Percentiles rank a stretch among this genome's conserved stretches.
phyloP scores from a whole-genome alignment of 306 rosid genomes.

The Cercis canadensis region DNA sequence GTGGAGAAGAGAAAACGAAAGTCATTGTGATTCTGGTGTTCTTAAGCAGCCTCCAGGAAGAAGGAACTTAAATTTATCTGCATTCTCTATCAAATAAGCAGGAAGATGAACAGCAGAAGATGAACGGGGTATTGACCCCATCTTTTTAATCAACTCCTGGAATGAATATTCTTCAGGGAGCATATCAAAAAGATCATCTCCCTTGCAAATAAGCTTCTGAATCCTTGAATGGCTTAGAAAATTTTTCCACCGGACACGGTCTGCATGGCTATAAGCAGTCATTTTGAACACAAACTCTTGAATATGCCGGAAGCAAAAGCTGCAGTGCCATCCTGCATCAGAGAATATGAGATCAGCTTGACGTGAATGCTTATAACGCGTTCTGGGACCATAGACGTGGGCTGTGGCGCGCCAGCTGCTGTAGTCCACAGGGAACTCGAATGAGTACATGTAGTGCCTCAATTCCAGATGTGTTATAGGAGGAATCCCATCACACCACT shows the following conservation, averaged over 20 bases:
- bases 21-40: conserved; percentile 44
- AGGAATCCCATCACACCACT: conserved; percentile 94
- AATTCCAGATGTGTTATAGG: conserved; percentile 82
- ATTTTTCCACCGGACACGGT: conserved; percentile 65
- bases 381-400: conserved; percentile 57
- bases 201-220: conserved; percentile 73
- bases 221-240: conserved; percentile 75
- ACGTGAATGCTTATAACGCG: conserved; percentile 73
- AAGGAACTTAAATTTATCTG: conserved; percentile 73
- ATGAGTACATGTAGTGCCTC: conserved; percentile 85
- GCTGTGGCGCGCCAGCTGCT: conserved; percentile 91
- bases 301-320: conserved; percentile 80
- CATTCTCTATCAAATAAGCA: conserved; percentile 77
- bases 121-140: conserved; percentile 84
- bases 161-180: conserved; percentile 89
- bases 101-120: conserved; percentile 93
- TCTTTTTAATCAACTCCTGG: conserved; percentile 74
- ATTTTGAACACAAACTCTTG: conserved; percentile 84
- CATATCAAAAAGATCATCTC: conserved; percentile 84
- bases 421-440: conserved; percentile 87
- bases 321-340: conserved; percentile 96
- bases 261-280: conserved; percentile 95
- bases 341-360: conserved; percentile 62
- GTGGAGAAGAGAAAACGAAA: background rate
- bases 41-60: conserved; percentile 96